Evolutionary conservation across 257 asterid species (phyloP).

Genomic region (Buddleja alternifolia): DNA sequence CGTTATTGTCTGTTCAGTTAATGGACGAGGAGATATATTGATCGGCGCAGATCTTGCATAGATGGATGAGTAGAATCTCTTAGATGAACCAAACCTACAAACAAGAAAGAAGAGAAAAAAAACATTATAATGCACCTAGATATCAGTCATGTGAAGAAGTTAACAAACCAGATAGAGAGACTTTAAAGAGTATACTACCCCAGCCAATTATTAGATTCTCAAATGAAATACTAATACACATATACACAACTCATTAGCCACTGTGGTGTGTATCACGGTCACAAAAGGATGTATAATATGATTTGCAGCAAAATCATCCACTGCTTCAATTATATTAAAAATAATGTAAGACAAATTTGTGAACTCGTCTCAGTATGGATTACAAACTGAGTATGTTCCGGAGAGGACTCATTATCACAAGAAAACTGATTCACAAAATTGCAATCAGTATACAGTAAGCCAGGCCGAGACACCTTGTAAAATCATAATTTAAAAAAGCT

Average conservation of each 20-base stretch:
- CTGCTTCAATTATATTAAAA: neutral
- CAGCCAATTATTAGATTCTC: neutral
- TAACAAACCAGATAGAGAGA: neutral
- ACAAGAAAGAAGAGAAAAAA: no score
- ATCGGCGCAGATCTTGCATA: constrained; percentile 35
- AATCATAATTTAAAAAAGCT: neutral
- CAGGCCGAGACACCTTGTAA: neutral
- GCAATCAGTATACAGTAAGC: neutral
- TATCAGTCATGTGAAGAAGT: neutral
- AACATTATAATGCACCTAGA: constrained; percentile 10
- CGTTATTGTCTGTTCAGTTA: constrained; percentile 35
- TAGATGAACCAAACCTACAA: constrained; percentile 52
- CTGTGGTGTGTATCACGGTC: neutral
- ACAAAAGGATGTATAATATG: constrained; percentile 13
- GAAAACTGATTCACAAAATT: neutral
- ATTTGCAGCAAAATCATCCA: constrained; percentile 16
- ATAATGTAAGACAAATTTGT: neutral
- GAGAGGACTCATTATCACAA: neutral
- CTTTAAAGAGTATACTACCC: neutral
- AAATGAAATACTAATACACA: constrained; percentile 13
- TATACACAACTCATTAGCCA: neutral
- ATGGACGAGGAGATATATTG: constrained; percentile 37
- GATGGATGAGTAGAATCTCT: constrained; percentile 49
- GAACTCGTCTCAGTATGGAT: constrained; percentile 1
- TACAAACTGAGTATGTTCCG: neutral